phyloP scores from a whole-genome alignment of 345 rosid species.

The Eucalyptus regnans region DNA sequence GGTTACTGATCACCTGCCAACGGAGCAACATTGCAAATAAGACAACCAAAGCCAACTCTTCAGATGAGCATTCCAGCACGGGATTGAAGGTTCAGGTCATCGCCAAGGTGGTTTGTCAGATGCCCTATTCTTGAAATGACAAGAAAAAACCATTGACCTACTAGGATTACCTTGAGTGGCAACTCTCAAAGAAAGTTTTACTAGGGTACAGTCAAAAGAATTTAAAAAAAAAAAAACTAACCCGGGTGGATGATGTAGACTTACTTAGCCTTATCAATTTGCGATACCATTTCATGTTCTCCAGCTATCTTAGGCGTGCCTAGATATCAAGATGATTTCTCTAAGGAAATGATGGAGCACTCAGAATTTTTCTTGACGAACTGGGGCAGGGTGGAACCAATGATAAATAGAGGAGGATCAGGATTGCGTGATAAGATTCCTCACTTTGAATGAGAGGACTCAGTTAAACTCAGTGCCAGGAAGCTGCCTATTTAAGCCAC shows the following conservation, averaged over 20 bases:
- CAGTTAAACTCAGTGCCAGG: neutral
- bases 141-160: neutral
- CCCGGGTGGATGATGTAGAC: neutral
- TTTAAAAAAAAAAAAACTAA: neutral
- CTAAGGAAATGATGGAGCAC: neutral
- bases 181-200: neutral
- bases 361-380: neutral
- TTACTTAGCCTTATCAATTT: neutral
- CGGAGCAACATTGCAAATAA: neutral
- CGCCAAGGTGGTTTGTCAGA: neutral
- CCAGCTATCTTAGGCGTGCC: neutral
- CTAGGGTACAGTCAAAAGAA: neutral
- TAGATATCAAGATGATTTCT: neutral
- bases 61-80: neutral
- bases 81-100: neutral
- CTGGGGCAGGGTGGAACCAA: neutral
- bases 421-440: neutral
- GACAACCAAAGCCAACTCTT: neutral
- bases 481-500: neutral
- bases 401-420: neutral
- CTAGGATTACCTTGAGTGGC: neutral
- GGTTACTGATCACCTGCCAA: slow-evolving; percentile 4
- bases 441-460: neutral
- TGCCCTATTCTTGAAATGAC: neutral
- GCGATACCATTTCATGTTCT: neutral